Conservation (phyloP, 148 eudicot species). For the Rhododendron griersonianum region DNA sequence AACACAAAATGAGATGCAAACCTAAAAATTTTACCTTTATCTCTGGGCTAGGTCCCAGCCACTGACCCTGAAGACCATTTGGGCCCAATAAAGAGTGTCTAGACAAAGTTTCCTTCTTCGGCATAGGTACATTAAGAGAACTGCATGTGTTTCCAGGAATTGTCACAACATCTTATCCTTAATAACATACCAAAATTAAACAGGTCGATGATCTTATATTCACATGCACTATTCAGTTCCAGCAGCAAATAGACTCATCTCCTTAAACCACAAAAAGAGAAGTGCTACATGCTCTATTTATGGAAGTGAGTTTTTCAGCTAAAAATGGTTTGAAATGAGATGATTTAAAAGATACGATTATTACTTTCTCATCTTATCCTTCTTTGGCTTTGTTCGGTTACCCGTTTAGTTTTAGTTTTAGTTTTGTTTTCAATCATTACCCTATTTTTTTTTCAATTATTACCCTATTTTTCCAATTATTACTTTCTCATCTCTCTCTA, state of each 20-base stretch:
- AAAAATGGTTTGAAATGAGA: neutral
- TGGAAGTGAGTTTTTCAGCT: neutral
- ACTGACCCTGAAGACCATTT: conserved; percentile 77
- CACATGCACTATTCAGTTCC: neutral
- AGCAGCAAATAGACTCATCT: conserved; percentile 4
- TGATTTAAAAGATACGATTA: neutral
- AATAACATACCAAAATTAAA: neutral
- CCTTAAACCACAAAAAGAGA: conserved; percentile 2
- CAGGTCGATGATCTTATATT: neutral
- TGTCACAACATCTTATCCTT: conserved; percentile 10
- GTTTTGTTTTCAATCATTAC: too few relatives aligned
- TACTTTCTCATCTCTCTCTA: too few relatives aligned
- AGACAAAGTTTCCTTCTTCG: conserved; percentile 93
- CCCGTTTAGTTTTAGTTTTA: too few relatives aligned
- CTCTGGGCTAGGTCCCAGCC: conserved; percentile 74
- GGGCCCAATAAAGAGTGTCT: conserved; percentile 91
- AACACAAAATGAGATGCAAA: neutral
- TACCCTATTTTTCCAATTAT: too few relatives aligned
- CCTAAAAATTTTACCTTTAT: conserved; percentile 45
- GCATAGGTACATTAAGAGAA: conserved; percentile 63
- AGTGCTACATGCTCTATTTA: neutral
- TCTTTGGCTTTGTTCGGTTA: too few relatives aligned
- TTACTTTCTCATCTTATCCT: too few relatives aligned
- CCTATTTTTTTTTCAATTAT: too few relatives aligned
- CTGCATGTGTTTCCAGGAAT: conserved; percentile 32